phyloP scores from a whole-genome alignment of 2,329 filamentous ascomycete species.

The Lachnellula arida region DNA sequence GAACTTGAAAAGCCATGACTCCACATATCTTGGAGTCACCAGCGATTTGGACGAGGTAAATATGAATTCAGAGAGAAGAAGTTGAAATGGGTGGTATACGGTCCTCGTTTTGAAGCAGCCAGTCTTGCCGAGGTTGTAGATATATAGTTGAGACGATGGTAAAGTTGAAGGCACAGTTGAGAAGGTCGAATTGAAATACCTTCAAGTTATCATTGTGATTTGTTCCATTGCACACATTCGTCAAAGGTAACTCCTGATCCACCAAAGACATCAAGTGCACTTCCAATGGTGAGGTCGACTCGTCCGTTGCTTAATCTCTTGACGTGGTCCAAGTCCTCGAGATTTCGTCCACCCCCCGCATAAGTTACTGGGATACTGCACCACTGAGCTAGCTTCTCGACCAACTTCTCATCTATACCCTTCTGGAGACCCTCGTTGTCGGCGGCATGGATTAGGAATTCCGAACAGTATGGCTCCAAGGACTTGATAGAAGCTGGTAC shows the following conservation, averaged over 20 bases:
- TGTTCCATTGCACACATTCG: constrained; percentile 88
- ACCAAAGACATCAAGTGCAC: constrained; percentile 93
- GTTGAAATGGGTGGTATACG: background rate
- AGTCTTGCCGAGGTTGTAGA: background rate
- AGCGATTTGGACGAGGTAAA: background rate
- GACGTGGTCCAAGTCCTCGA: constrained; percentile 80
- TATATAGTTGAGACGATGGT: background rate
- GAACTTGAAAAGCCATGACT: background rate
- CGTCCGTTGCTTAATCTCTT: constrained; percentile 72
- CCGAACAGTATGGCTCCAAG: constrained; percentile 87
- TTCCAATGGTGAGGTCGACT: constrained; percentile 93
- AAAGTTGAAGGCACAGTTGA: background rate
- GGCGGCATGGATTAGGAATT: constrained; percentile 95
- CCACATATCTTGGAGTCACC: background rate
- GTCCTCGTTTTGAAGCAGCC: background rate
- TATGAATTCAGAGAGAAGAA: background rate
- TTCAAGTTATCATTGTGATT: constrained; percentile 34
- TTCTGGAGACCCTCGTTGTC: constrained; percentile 93
- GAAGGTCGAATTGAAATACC: background rate
- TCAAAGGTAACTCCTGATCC: constrained; percentile 80
- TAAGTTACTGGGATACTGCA: constrained; percentile 93
- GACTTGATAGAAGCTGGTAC: constrained; percentile 67
- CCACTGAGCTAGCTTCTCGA: constrained; percentile 73
- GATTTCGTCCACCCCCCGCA: constrained; percentile 81
- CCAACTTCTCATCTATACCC: constrained; percentile 83